Conservation (phyloP, 202 grass and related monocot genomes). For the Dendrocalamus latiflorus region DNA sequence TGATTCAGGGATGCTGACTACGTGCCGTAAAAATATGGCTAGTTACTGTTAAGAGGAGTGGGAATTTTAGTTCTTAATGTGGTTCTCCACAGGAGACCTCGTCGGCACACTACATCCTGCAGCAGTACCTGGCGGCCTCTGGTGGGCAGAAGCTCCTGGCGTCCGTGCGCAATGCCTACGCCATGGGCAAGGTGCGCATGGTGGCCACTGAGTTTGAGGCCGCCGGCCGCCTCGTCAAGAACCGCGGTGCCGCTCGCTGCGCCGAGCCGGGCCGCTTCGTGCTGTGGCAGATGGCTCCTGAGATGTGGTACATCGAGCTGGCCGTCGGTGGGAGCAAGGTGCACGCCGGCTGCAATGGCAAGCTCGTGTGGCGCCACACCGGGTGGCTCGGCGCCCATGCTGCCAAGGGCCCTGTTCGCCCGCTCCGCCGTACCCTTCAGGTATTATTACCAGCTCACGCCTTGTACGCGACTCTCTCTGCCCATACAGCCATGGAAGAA, state of each 20-base stretch:
- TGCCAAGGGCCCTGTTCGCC: slow-evolving; percentile 67
- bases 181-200: too few relatives aligned
- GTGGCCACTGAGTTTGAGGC: slow-evolving; percentile 49
- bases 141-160: too few relatives aligned
- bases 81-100: slow-evolving; percentile 52
- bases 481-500: not conserved
- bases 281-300: too few relatives aligned
- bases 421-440: slow-evolving; percentile 70
- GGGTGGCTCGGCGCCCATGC: slow-evolving; percentile 49
- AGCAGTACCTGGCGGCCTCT: slow-evolving; percentile 85
- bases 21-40: slow-evolving; percentile 13
- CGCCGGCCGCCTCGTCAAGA: slow-evolving; percentile 51
- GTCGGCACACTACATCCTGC: slow-evolving; percentile 73
- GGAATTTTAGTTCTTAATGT: not conserved
- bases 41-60: slow-evolving; percentile 7
- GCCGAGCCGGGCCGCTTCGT: slow-evolving; percentile 55
- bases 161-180: too few relatives aligned
- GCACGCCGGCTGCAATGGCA: slow-evolving; percentile 63
- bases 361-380: slow-evolving; percentile 65
- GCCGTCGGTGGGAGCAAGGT: slow-evolving; percentile 64
- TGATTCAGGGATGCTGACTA: not conserved
- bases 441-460: slow-evolving; percentile 25
- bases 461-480: not conserved
- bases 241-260: slow-evolving; percentile 26
- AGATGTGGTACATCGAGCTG: slow-evolving; percentile 70